A percentile compares a stretch with the other conserved stretches of the same genome.
phyloP scores from a whole-genome alignment of 1,284 basidiomycete genomes.

The Ceratobasidium sp. region DNA sequence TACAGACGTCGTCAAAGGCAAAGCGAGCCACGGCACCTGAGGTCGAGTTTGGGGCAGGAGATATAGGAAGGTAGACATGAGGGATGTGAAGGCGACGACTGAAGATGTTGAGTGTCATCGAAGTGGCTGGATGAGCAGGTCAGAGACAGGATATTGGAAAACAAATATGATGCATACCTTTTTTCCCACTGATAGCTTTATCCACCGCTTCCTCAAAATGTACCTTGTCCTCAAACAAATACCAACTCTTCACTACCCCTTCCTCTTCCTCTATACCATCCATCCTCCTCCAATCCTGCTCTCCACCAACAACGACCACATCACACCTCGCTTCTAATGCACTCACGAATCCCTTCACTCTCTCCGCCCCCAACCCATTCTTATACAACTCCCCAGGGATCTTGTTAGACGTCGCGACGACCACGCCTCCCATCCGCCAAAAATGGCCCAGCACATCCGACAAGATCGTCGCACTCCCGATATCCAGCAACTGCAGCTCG shows the following conservation, averaged over 20 bases:
- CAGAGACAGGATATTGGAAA: slow-evolving; percentile 59
- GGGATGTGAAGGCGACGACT: background rate
- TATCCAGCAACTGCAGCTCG: slow-evolving; percentile 77
- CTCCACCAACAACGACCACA: slow-evolving; percentile 64
- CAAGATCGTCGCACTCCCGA: slow-evolving; percentile 71
- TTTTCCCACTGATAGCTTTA: slow-evolving; percentile 46
- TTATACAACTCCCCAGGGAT: slow-evolving; percentile 75
- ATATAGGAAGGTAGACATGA: background rate
- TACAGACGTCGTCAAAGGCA: slow-evolving; percentile 71
- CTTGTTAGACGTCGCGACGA: slow-evolving; percentile 67
- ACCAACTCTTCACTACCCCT: slow-evolving; percentile 50
- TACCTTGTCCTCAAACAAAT: slow-evolving; percentile 46
- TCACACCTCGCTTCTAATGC: slow-evolving; percentile 72
- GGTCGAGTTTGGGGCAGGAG: slow-evolving; percentile 59
- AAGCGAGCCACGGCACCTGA: slow-evolving; percentile 62
- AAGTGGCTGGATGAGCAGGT: background rate
- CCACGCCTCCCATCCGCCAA: slow-evolving; percentile 78
- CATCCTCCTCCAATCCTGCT: slow-evolving; percentile 58
- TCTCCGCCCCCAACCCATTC: slow-evolving; percentile 72
- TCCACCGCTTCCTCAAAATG: slow-evolving; percentile 54
- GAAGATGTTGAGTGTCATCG: slow-evolving; percentile 14
- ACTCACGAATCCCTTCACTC: slow-evolving; percentile 71
- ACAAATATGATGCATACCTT: slow-evolving; percentile 59
- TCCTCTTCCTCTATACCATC: slow-evolving; percentile 42
- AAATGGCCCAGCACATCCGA: slow-evolving; percentile 79